Conservation (phyloP, 2,329 filamentous ascomycete species). For the Aspergillus sp. region DNA sequence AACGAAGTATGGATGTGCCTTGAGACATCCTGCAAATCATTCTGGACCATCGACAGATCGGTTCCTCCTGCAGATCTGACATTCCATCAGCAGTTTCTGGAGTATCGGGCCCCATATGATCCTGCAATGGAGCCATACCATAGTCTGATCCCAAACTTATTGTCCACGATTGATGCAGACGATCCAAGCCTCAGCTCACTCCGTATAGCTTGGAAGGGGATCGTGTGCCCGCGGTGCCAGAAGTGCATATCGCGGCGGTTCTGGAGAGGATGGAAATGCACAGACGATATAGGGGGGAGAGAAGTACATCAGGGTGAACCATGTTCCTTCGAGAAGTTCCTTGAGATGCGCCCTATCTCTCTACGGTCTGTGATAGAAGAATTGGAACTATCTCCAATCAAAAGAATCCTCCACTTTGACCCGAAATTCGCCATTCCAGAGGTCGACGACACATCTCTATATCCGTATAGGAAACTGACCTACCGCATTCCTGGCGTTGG, state of each 20-base stretch:
- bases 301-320: slow-evolving; percentile 33
- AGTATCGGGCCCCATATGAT: slow-evolving; percentile 49
- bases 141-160: slow-evolving; percentile 40
- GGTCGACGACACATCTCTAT: slow-evolving; percentile 27
- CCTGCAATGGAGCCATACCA: slow-evolving; percentile 36
- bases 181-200: slow-evolving; percentile 47
- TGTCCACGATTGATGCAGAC: slow-evolving; percentile 37
- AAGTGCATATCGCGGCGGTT: slow-evolving; percentile 60
- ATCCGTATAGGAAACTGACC: slow-evolving; percentile 33
- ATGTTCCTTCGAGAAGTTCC: slow-evolving; percentile 50
- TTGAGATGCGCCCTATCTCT: slow-evolving; percentile 24
- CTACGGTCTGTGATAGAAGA: slow-evolving; percentile 33
- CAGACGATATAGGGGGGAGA: slow-evolving; percentile 12
- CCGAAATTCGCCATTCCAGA: slow-evolving; percentile 25
- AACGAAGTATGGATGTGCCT: slow-evolving; percentile 60
- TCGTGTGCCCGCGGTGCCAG: slow-evolving; percentile 65
- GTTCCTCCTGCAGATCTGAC: slow-evolving; percentile 30
- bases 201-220: slow-evolving; percentile 57
- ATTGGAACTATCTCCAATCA: slow-evolving; percentile 27
- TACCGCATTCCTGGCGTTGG: slow-evolving; percentile 40
- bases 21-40: slow-evolving; percentile 49
- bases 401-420: slow-evolving; percentile 26
- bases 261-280: slow-evolving; percentile 64
- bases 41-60: slow-evolving; percentile 52
- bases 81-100: slow-evolving; percentile 60